phyloP scores from a whole-genome alignment of 1,284 basidiomycete genomes.

The Pholiota adiposa region DNA sequence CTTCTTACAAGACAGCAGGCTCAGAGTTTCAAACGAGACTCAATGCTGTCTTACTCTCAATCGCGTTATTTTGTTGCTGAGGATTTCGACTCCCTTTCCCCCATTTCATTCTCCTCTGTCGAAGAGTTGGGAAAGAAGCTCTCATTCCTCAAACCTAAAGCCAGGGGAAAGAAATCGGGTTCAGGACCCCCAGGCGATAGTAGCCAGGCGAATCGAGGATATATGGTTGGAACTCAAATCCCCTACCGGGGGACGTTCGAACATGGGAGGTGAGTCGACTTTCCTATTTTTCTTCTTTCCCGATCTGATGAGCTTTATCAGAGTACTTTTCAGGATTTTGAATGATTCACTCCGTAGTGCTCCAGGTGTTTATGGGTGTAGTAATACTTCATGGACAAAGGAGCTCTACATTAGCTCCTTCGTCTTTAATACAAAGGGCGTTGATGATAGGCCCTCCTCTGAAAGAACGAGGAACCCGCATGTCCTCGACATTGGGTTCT shows the following conservation, averaged over 20 bases:
- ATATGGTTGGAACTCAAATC: constrained; percentile 20
- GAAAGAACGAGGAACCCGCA: constrained; percentile 31
- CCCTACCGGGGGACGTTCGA: constrained; percentile 38
- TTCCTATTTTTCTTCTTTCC: background rate
- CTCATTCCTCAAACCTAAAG: constrained; percentile 31
- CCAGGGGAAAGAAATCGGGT: constrained; percentile 17
- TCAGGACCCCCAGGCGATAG: constrained; percentile 22
- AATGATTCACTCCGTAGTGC: constrained; percentile 16
- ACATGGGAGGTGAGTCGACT: constrained; percentile 36
- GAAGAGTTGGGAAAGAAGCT: constrained; percentile 36
- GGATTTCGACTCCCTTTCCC: constrained; percentile 43
- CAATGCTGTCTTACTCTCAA: constrained; percentile 5
- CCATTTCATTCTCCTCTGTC: constrained; percentile 34
- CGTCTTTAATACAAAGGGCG: constrained; percentile 32
- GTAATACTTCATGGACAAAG: constrained; percentile 30
- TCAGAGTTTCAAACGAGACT: constrained; percentile 2
- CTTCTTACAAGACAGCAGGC: constrained; percentile 34
- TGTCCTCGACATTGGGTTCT: constrained; percentile 37
- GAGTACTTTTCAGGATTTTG: constrained; percentile 32
- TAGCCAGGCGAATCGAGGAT: constrained; percentile 35
- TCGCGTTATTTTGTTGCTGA: constrained; percentile 4
- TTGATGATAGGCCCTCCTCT: constrained; percentile 30
- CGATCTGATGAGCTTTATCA: constrained; percentile 13
- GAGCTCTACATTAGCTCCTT: constrained; percentile 34
- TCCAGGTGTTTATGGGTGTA: constrained; percentile 28